Conservation (phyloP, 768 basidiomycete species). For the Tylopilus balloui region DNA sequence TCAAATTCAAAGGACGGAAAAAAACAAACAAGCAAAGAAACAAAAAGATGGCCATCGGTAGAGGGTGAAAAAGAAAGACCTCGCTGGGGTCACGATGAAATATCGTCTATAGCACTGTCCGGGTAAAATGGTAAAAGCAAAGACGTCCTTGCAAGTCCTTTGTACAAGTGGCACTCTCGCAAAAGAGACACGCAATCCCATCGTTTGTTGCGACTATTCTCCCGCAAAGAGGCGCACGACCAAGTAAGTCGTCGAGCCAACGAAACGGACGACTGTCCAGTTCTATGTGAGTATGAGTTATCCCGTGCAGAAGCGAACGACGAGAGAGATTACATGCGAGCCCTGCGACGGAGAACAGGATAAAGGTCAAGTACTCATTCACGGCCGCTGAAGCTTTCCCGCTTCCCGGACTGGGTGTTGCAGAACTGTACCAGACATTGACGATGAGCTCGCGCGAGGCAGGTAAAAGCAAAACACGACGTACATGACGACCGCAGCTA, state of each 20-base stretch:
- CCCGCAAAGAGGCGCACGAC: conserved; percentile 83
- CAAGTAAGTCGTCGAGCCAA: conserved; percentile 80
- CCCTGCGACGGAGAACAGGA: conserved; percentile 83
- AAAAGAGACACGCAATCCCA: no score
- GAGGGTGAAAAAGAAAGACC: no score
- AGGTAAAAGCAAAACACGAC: conserved; percentile 27
- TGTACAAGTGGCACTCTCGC: no score
- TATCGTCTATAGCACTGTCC: no score
- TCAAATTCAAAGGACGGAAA: no score
- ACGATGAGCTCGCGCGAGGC: background rate
- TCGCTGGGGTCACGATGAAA: no score
- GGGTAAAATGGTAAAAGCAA: no score
- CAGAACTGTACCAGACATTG: conserved; percentile 20
- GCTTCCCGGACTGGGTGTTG: conserved; percentile 47
- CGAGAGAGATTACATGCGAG: conserved; percentile 65
- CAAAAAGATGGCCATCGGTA: no score
- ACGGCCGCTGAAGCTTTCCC: conserved; percentile 51
- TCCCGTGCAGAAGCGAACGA: background rate
- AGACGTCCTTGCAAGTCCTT: no score
- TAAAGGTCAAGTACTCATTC: conserved; percentile 83
- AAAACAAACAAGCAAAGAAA: no score
- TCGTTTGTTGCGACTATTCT: conserved; percentile 62
- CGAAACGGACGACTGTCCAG: conserved; percentile 74
- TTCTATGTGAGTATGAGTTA: background rate
- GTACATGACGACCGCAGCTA: conserved; percentile 73